Evolutionary conservation across 176 grass and related monocot genomes (phyloP), one percentile per base, ranked within the genome.

Genomic region (Bonia amplexicaulis): DNA sequence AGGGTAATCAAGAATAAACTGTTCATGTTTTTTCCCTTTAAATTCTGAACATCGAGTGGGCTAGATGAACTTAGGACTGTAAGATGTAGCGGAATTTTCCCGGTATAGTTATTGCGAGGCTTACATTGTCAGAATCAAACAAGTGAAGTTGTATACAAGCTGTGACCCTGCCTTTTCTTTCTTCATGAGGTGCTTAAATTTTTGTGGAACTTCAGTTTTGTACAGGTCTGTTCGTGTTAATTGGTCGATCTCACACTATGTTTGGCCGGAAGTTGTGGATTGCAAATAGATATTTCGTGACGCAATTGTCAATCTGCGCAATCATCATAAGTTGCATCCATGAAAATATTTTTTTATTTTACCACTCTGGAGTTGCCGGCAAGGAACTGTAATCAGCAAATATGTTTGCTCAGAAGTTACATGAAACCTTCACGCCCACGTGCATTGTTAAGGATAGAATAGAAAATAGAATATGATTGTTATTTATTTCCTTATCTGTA

Each of bases 1-100:
- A 87, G 69, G 77, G 85, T 80, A 15, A 68, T 60, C 35, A 61
- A 69, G 85, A 90, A 90, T 90, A 90, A 90, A 76, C 52, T 69
- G 75, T 4, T 79, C 52, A 72, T 75, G 68, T 80, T 79, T 87
- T 27, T 69, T 20, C 52, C 71, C 22, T 62, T 13, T 27, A 62
- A 62, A 13, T 69, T 73, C 12, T 65, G 74, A 71, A 87, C 57
- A 74, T 78, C 22, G 10, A 60, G 85, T 75, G 80, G 69, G 31
- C 60, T 84, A 87, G 85, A 80, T 75, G 67, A 62, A 45, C 62
- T 80, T 90, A 90, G 80, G 80, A 76, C 13, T 84, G 74, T 45
- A 87, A 78, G 74, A 66, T 55, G 71, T 87, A 87, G 80, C 41
- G 27, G 83, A 83, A 66, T 83, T 74, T 87, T 84, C 84, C 41